These are phyloP conservation scores for Blastomyces silverae DNA, from an alignment of 2,329 filamentous ascomycete species.

Conservation along the genomic window DNA sequence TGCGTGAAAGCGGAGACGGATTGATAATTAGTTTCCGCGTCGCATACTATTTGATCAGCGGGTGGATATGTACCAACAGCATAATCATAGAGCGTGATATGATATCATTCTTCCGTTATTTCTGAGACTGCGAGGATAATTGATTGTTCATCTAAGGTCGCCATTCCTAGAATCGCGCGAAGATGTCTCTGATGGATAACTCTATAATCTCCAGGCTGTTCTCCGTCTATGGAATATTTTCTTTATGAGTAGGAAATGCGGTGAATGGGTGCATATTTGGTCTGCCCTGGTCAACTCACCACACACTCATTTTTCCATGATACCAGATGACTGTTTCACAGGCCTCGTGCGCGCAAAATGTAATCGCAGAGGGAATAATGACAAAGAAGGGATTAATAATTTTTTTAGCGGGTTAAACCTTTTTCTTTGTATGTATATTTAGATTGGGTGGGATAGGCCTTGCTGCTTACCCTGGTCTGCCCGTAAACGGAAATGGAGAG, in stretches of 20 bases:
- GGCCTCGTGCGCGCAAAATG: not conserved
- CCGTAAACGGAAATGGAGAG: not conserved
- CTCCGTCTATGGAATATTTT: not conserved
- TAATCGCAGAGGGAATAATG: not conserved
- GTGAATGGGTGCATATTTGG: not conserved
- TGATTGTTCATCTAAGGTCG: not conserved
- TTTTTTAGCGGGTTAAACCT: not conserved
- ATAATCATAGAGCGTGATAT: not conserved
- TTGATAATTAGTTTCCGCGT: not conserved
- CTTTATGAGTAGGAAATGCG: not conserved
- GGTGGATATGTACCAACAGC: not conserved
- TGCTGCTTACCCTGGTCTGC: not conserved
- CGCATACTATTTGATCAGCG: not conserved
- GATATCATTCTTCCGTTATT: not conserved
- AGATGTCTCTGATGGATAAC: not conserved
- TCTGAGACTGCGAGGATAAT: not conserved
- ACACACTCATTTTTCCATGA: not conserved
- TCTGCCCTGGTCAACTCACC: not conserved
- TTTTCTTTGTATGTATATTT: not conserved
- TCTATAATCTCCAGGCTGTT: not conserved
- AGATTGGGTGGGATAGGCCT: not conserved
- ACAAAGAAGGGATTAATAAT: not conserved
- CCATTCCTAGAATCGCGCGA: not conserved
- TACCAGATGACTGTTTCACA: not conserved
- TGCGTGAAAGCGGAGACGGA: not conserved